Evolutionary conservation across 2,329 filamentous ascomycete species (phyloP), one percentile per base, ranked within the genome.

Genomic region (Cadophora gregata): DNA sequence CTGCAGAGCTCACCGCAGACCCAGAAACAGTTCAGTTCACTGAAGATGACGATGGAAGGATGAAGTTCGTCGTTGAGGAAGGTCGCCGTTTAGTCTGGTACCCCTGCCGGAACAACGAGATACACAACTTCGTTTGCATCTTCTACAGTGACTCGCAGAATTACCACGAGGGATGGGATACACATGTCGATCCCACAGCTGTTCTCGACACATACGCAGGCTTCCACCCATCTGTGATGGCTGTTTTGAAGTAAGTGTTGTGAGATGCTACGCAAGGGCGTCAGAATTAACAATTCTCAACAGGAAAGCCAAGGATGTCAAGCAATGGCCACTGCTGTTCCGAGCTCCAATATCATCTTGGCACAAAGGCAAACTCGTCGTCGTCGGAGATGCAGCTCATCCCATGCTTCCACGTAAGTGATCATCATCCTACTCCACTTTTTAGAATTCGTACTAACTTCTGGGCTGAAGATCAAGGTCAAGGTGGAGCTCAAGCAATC

Each of bases 301-400:
- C 31, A 76, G 72, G 85, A 83, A 82, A 33, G 74, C 76, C n/a
- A 75, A 62, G 19, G 72, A 75, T 5, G 63, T 76, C 45, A 77
- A 76, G 63, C 72, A 73, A 59, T 77, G 75, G 74, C 70, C 72
- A 3, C 76, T 90, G 0, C 75, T 89, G 1, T 89, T 91, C 83
- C 72, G 75, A n/a, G 67, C 71, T 4, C 75, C 76, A 1, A 72
- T 77, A 25, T 55, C 70, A 24, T 69, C 71, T 1, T 92, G 87
- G 85, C 79, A 81, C 0, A 82, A 84, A 7, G 84, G 77, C 0
- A 81, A 80, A 10, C 74, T 90, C 21, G 87, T 82, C 0, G 75
- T 90, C 0, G 75, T 91, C 0, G 89, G 90, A 0, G 89, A 91
- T 73, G 88, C 89, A 0, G 89, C 87, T 0, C 89, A 92, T 75